Evolutionary conservation across 257 asterid genomes (phyloP), one percentile per base, ranked within the genome.

Genomic region (Solanum piurae): DNA sequence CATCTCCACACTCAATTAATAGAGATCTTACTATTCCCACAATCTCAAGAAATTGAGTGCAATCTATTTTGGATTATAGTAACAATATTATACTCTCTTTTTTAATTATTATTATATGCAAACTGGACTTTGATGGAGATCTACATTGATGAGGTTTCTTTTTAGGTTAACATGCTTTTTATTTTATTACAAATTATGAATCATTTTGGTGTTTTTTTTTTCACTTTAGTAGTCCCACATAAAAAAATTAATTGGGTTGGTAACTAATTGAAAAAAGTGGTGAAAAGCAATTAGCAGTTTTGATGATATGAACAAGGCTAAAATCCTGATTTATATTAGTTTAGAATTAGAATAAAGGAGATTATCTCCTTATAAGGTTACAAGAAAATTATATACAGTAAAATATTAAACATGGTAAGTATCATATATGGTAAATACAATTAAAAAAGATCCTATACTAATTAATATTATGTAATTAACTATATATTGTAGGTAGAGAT

Each of bases 151-250:
- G 88, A 89, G 88, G 91, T 89, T 60, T 85, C 87, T 87, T 86
- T 91, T 92, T 92, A 92, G 91, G 94, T 91, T 88, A 84, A 90
- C 95, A 92, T 92, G 92, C 91, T 89, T 89, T 90, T 89, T 44
- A 14, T 90, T 84, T 9, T 95, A 92, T 92, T 94, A 27, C 10
- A 80, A 89, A 89, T 64, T 88, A 88, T 71, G 80, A 90, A 90
- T 89, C 89, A 74, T 84, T 88, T 87, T 88, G 71, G 42, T 88
- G 86, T 64, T 86, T 60, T 84, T 82, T 29, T 5, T 44, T 5
- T 27, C 37, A 90, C 90, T 88, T 88, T 77, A 66, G 89, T 90
- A 94, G 97, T 88, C 93, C 96, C 94, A 38, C 83, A 85, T 73
- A 60, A 64, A 86, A 88, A 90, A 88, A 77, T 89, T 3, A 12